These are phyloP conservation scores for Amanita pseudoporphyria DNA, from an alignment of 768 basidiomycete species.

Conservation along the genomic window DNA sequence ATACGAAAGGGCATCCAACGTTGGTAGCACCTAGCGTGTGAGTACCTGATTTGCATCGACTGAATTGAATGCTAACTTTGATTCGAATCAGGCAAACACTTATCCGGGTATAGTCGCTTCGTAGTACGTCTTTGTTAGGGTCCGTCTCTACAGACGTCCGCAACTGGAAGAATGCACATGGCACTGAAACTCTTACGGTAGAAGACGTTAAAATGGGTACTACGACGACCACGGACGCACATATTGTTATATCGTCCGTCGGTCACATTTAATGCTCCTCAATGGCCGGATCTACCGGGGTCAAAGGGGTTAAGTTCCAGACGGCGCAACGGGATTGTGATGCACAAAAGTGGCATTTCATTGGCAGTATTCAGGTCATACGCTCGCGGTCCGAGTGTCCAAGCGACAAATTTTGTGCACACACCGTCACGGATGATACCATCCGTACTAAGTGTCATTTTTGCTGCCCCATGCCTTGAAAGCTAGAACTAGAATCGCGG, in stretches of 20 bases:
- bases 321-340: constrained; percentile 38
- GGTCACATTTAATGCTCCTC: constrained; percentile 40
- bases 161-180: constrained; percentile 29
- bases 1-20: constrained; percentile 18
- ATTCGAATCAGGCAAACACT: constrained; percentile 18
- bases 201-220: constrained; percentile 24
- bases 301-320: constrained; percentile 40
- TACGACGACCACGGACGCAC: constrained; percentile 22
- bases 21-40: constrained; percentile 25
- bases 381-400: constrained; percentile 4
- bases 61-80: background rate
- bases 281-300: constrained; percentile 23
- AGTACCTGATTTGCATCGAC: background rate
- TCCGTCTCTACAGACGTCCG: constrained; percentile 31
- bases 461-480: background rate
- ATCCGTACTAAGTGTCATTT: constrained; percentile 3
- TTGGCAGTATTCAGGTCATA: constrained; percentile 10
- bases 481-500: background rate
- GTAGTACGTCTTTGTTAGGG: constrained; percentile 27
- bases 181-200: constrained; percentile 22
- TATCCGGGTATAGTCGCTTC: constrained; percentile 17
- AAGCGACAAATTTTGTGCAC: constrained; percentile 10
- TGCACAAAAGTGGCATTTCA: constrained; percentile 33
- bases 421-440: constrained; percentile 12
- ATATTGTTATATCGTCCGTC: constrained; percentile 42